Evolutionary conservation across 352 stramenopile species (phyloP).

Genomic region (Phytophthora brassicae): DNA sequence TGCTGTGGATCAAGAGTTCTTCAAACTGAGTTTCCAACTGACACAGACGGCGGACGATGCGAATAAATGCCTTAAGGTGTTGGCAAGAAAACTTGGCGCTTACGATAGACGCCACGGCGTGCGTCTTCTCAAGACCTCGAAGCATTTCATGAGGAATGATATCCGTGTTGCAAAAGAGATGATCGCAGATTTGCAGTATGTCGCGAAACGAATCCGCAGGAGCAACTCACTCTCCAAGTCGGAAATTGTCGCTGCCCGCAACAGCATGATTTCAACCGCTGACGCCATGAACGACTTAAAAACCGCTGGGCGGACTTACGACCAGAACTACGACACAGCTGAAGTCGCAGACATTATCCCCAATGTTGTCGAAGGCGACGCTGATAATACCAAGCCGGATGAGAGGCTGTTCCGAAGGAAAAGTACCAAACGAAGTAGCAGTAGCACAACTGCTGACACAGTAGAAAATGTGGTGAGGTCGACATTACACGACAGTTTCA

Average conservation of each 20-base stretch:
- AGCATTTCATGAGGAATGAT: slow-evolving; percentile 32
- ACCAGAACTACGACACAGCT: slow-evolving; percentile 24
- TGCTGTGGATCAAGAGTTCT: slow-evolving; percentile 21
- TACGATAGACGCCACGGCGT: slow-evolving; percentile 30
- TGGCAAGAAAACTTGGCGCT: slow-evolving; percentile 27
- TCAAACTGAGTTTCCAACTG: slow-evolving; percentile 21
- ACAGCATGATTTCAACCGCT: slow-evolving; percentile 24
- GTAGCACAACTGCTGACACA: slow-evolving; percentile 12
- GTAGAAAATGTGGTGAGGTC: slow-evolving; percentile 26
- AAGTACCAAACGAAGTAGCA: background rate
- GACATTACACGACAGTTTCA: slow-evolving; percentile 30
- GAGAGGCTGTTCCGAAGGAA: slow-evolving; percentile 10
- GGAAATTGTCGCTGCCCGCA: slow-evolving; percentile 28
- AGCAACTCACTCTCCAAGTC: slow-evolving; percentile 25
- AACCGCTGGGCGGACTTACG: slow-evolving; percentile 27
- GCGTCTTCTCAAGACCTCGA: slow-evolving; percentile 26
- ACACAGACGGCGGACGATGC: slow-evolving; percentile 21
- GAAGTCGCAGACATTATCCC: slow-evolving; percentile 15
- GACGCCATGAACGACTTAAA: slow-evolving; percentile 39
- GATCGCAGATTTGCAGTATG: slow-evolving; percentile 21
- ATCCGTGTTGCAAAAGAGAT: slow-evolving; percentile 31
- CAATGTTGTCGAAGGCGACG: slow-evolving; percentile 11
- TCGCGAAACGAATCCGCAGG: slow-evolving; percentile 26
- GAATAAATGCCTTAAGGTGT: slow-evolving; percentile 19
- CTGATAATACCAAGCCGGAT: slow-evolving; percentile 6